These are phyloP conservation scores for Blumeria graminis DNA, from an alignment of 2,329 filamentous ascomycete species.

Conservation along the genomic window DNA sequence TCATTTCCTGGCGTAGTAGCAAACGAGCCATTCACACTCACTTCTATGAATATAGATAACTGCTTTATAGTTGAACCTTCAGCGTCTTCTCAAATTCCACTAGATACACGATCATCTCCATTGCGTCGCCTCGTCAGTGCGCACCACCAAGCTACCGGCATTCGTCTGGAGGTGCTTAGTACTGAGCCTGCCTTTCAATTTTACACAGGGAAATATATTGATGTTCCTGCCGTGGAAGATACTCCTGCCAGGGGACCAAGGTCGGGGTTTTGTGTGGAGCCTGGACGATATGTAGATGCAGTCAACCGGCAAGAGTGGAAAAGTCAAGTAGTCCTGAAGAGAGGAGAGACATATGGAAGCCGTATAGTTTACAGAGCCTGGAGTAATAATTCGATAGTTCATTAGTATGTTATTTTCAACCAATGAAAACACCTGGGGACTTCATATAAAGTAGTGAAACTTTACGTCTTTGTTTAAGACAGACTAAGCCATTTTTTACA, in stretches of 20 bases:
- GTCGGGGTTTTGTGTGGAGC: slow-evolving; percentile 77
- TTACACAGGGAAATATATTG: slow-evolving; percentile 71
- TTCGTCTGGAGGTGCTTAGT: slow-evolving; percentile 69
- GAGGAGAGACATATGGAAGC: slow-evolving; percentile 61
- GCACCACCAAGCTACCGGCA: slow-evolving; percentile 44
- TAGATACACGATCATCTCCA: slow-evolving; percentile 28
- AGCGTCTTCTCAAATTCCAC: slow-evolving; percentile 17
- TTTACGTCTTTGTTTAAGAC: too few relatives aligned
- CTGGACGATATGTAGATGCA: slow-evolving; percentile 74
- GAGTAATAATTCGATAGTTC: slow-evolving; percentile 26
- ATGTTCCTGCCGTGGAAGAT: slow-evolving; percentile 43
- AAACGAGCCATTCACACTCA: slow-evolving; percentile 45
- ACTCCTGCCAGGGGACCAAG: slow-evolving; percentile 39
- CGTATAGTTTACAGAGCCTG: slow-evolving; percentile 68
- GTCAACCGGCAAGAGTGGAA: slow-evolving; percentile 62
- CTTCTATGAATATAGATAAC: slow-evolving; percentile 51
- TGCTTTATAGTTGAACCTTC: slow-evolving; percentile 48
- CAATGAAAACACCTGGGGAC: too few relatives aligned
- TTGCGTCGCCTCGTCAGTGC: slow-evolving; percentile 47
- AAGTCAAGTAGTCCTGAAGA: slow-evolving; percentile 55
- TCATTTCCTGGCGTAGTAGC: slow-evolving; percentile 38
- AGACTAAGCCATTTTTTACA: too few relatives aligned
- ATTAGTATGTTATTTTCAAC: not conserved
- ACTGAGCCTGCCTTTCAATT: slow-evolving; percentile 96
- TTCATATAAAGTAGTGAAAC: too few relatives aligned